phyloP scores from a whole-genome alignment of 2,329 filamentous ascomycete genomes.

The Alternaria ethzedia region DNA sequence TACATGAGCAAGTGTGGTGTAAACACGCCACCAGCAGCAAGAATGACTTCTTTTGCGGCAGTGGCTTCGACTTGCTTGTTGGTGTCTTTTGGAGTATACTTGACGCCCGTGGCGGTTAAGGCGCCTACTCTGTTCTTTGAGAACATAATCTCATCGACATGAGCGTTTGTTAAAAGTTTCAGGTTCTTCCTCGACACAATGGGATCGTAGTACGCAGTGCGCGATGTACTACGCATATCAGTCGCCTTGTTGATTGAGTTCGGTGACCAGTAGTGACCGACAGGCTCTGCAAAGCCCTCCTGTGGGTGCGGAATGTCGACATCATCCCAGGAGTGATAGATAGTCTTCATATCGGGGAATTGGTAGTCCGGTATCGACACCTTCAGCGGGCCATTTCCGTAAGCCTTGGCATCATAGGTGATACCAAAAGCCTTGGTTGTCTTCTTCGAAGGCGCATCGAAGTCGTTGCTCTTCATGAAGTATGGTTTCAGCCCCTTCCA shows the following conservation, averaged over 20 bases:
- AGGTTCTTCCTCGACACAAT: conserved; percentile 14
- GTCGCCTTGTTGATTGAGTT: conserved; percentile 21
- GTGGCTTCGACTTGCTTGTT: conserved; percentile 21
- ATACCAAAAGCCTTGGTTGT: conserved; percentile 18
- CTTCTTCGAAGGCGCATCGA: conserved; percentile 17
- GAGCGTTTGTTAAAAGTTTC: conserved; percentile 10
- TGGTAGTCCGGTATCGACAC: conserved; percentile 16
- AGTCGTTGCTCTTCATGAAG: conserved; percentile 16
- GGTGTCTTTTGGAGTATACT: conserved; percentile 9
- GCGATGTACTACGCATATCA: conserved; percentile 7
- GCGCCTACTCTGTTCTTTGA: neutral
- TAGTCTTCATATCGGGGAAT: conserved; percentile 17
- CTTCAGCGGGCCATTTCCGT: conserved; percentile 8
- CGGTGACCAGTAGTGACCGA: conserved; percentile 37
- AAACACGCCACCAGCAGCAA: conserved; percentile 64
- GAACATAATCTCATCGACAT: conserved; percentile 13
- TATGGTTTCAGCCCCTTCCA: conserved; percentile 10
- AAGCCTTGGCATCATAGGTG: conserved; percentile 17
- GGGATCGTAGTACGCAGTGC: conserved; percentile 21
- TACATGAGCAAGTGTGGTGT: conserved; percentile 58
- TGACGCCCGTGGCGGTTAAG: conserved; percentile 9
- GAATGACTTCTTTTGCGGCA: conserved; percentile 59
- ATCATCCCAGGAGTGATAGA: conserved; percentile 9
- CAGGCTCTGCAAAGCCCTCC: conserved; percentile 18
- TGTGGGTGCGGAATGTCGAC: conserved; percentile 7